Base-by-base conservation (phyloP, 306 rosid species). In the Trichosanthes truncata region DNA sequence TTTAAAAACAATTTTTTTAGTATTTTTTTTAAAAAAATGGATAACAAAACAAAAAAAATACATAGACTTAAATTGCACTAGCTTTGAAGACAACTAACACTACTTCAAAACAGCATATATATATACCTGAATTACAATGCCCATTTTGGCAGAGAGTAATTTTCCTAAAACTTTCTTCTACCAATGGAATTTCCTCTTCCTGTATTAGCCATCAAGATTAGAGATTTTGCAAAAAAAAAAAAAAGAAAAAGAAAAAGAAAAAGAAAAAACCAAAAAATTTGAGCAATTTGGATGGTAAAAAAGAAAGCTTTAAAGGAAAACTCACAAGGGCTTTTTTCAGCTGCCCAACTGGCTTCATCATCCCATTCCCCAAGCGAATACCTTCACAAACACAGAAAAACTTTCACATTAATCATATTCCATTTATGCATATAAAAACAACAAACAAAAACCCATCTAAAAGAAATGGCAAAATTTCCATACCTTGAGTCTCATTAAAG, bases 51-150 rank as follows among this genome's bases (percentile, higher is more conserved):
- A 29, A 29, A 29, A 29, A 29, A 29, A 29, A 29, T n/a, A n/a
- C 33, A 29, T 29, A 1, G 33, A 29, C 33, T 1, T 1, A 29
- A 29, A 2, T 29, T 29, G 33, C 2, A n/a, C n/a, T n/a, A n/a
- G n/a, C 33, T 29, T 2, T 29, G 1, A 29, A 29, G 2, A 29
- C 33, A 29, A 29, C 33, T 29, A 29, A 29, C 33, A 29, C 9
- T 8, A 43, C 48, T 43, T 43, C 48, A 8, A 43, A 43, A 43
- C 51, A 46, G 4, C 75, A 81, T n/a, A n/a, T n/a, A n/a, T n/a
- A n/a, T n/a, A n/a, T 93, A 93, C 98, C 98, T 91, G 87, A 87
- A 79, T 40, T 76, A 81, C 87, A 81, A 46, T 85, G 12, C 78
- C 85, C 84, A 35, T 87, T 86, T 79, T 83, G 81, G 88, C 90